These are phyloP conservation scores for Hypoxylon subgilvum DNA, from an alignment of 495 filamentous ascomycete genomes.

Conservation along the genomic window DNA sequence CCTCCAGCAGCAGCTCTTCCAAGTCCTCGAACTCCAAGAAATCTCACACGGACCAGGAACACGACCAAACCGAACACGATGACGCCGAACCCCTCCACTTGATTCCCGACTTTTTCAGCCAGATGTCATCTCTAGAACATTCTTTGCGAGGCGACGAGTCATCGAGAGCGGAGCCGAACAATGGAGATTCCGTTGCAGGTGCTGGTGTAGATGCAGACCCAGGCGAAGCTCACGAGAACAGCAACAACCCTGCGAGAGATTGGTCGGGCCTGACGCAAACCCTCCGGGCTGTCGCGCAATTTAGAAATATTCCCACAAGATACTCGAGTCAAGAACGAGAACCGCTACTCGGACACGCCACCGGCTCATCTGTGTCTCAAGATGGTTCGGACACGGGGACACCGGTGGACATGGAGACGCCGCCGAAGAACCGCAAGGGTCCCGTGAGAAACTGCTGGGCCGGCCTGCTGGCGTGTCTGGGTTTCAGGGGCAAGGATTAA, in stretches of 20 bases:
- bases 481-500: background rate
- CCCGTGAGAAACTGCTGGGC: slow-evolving; percentile 9
- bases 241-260: too few relatives aligned
- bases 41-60: background rate
- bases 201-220: too few relatives aligned
- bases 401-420: background rate
- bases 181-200: too few relatives aligned
- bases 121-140: background rate
- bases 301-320: too few relatives aligned
- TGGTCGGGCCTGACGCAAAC: too few relatives aligned
- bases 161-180: too few relatives aligned
- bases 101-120: background rate
- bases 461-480: background rate
- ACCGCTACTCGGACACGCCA: background rate
- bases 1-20: slow-evolving; percentile 12
- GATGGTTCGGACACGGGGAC: background rate
- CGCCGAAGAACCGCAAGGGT: background rate
- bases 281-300: too few relatives aligned
- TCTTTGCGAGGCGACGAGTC: too few relatives aligned
- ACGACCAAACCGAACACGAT: background rate
- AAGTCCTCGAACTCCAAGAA: background rate
- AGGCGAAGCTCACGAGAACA: too few relatives aligned
- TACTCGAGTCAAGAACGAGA: too few relatives aligned
- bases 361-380: background rate
- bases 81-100: background rate